phyloP scores from a whole-genome alignment of 1,139 yeast genomes.

The Candida tropicalis region DNA sequence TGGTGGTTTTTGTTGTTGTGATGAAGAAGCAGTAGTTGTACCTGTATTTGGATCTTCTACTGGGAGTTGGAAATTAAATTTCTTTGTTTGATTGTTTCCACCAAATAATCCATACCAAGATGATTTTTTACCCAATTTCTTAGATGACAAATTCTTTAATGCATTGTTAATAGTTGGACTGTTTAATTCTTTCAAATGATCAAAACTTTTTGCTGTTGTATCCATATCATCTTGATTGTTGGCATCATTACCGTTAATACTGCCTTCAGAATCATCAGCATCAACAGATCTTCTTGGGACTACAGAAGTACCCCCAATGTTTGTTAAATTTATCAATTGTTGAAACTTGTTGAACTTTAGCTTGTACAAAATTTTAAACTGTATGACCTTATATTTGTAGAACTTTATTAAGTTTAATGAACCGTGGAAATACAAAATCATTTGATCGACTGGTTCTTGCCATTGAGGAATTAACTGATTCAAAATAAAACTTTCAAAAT shows the following conservation, averaged over 20 bases:
- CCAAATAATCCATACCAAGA: conserved; percentile 54
- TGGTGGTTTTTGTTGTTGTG: conserved; percentile 8
- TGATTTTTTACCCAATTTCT: conserved; percentile 33
- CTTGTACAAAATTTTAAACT: conserved; percentile 43
- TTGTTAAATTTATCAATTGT: conserved; percentile 35
- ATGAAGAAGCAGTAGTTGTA: conserved; percentile 2
- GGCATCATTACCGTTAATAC: conserved; percentile 15
- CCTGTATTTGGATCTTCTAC: conserved; percentile 9
- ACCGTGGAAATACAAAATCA: conserved; percentile 41
- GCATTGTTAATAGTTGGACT: conserved; percentile 47
- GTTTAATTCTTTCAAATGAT: conserved; percentile 37
- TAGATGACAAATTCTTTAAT: conserved; percentile 29
- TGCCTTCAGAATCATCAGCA: not conserved
- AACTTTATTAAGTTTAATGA: conserved; percentile 44
- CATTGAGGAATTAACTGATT: conserved; percentile 43
- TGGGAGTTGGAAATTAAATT: conserved; percentile 17
- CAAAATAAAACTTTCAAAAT: conserved; percentile 41
- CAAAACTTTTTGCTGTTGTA: conserved; percentile 18
- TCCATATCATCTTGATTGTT: conserved; percentile 13
- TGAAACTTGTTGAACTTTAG: conserved; percentile 44
- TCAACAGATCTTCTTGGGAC: conserved; percentile 6
- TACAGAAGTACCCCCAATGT: conserved; percentile 12
- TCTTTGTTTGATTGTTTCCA: conserved; percentile 30
- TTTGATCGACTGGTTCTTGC: conserved; percentile 50
- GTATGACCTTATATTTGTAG: conserved; percentile 49